phyloP scores from a whole-genome alignment of 2,329 filamentous ascomycete species.

The Pseudocercospora crystallina region DNA sequence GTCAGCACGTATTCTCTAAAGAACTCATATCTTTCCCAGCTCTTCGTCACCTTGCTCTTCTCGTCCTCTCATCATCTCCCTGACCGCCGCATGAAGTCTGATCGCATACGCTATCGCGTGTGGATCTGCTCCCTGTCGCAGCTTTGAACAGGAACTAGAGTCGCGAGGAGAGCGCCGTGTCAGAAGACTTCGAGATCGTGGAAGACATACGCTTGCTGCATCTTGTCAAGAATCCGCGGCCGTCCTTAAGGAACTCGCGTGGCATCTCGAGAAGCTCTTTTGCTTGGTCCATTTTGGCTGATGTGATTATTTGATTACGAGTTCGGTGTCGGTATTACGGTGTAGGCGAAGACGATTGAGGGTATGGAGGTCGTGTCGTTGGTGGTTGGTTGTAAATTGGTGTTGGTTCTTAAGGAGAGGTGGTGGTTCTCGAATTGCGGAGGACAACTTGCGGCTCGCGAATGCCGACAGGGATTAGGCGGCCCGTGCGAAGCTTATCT shows the following conservation, averaged over 20 bases:
- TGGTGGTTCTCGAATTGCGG: constrained; percentile 9
- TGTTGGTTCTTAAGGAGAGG: constrained; percentile 1
- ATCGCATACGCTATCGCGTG: neutral
- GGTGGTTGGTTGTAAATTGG: constrained; percentile 1
- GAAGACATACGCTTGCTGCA: constrained; percentile 48
- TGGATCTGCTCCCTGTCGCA: neutral
- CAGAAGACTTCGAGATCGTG: neutral
- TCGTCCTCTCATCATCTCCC: neutral
- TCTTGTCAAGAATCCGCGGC: constrained; percentile 50
- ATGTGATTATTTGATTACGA: neutral
- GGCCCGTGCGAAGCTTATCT: no score
- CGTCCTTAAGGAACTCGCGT: constrained; percentile 61
- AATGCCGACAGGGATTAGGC: no score
- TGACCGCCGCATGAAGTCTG: neutral
- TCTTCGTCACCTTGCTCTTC: neutral
- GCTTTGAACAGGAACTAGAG: neutral
- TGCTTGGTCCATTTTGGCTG: constrained; percentile 55
- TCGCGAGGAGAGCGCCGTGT: no score
- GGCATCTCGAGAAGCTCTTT: constrained; percentile 70
- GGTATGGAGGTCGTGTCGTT: neutral
- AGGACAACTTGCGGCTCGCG: constrained; percentile 12
- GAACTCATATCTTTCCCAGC: no score
- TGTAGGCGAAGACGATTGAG: neutral
- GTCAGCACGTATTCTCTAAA: constrained; percentile 1
- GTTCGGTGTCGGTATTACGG: neutral